Conservation (phyloP, 2,329 filamentous ascomycete species). For the Xylaria sp. region DNA sequence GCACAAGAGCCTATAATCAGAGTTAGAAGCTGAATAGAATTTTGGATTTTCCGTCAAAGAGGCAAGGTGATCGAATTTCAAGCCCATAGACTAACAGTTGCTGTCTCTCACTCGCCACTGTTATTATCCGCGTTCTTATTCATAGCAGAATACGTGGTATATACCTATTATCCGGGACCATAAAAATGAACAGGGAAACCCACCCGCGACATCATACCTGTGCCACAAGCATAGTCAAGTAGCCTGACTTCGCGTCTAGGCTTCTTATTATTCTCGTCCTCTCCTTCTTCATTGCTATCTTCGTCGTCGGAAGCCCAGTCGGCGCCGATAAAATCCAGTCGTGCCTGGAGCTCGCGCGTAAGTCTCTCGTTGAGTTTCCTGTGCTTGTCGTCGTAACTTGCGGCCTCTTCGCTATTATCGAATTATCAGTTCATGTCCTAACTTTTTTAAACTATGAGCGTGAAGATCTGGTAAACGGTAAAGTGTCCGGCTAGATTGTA, state of each 20-base stretch:
- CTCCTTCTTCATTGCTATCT: conserved; percentile 47
- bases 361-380: conserved; percentile 63
- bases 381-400: conserved; percentile 67
- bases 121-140: not conserved
- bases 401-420: conserved; percentile 58
- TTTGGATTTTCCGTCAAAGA: not conserved
- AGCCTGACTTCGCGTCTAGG: conserved; percentile 58
- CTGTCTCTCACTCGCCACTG: not conserved
- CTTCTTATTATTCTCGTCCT: conserved; percentile 28
- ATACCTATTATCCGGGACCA: not conserved
- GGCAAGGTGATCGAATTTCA: not conserved
- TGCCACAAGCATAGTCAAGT: conserved; percentile 81
- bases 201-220: conserved; percentile 72
- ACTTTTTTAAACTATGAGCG: too few relatives aligned
- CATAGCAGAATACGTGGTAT: not conserved
- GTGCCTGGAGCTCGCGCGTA: conserved; percentile 62
- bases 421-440: conserved; percentile 9
- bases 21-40: conserved; percentile 10
- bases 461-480: not conserved
- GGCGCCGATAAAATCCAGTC: conserved; percentile 70
- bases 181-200: conserved; percentile 40
- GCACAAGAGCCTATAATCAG: conserved; percentile 62
- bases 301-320: conserved; percentile 58
- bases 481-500: not conserved
- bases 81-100: not conserved